Evolutionary conservation across 176 grass and related monocot species (phyloP).

Genomic region (Triticum turgidum): DNA sequence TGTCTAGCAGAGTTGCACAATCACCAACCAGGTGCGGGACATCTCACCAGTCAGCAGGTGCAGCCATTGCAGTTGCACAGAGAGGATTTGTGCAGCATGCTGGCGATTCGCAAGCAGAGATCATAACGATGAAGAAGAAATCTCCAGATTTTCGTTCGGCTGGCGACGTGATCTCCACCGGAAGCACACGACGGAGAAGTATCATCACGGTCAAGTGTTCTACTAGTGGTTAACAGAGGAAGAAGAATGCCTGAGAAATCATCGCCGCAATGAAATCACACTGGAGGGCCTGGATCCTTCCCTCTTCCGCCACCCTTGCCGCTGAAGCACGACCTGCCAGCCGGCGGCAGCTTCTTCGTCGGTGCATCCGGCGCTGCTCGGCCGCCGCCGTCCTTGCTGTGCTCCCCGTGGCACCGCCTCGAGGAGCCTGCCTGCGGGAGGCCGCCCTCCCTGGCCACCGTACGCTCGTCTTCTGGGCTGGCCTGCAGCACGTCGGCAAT

Average conservation of each 20-base stretch:
- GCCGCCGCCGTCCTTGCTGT: constrained; percentile 45
- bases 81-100: not conserved
- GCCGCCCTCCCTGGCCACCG: constrained; percentile 61
- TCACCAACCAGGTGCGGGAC: constrained; percentile 29
- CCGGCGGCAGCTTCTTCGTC: constrained; percentile 56
- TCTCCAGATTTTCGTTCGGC: not conserved
- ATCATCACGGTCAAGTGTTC: constrained; percentile 26
- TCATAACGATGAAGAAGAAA: constrained; percentile 11
- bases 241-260: not conserved
- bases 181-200: constrained; percentile 10
- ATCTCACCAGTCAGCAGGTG: constrained; percentile 30
- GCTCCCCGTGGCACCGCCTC: constrained; percentile 33
- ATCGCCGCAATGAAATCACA: constrained; percentile 21
- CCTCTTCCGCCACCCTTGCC: constrained; percentile 52
- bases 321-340: constrained; percentile 63
- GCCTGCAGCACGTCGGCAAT: constrained; percentile 72
- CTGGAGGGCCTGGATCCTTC: constrained; percentile 53
- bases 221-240: not conserved
- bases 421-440: constrained; percentile 40
- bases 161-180: constrained; percentile 31
- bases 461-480: constrained; percentile 68
- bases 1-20: constrained; percentile 21
- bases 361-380: constrained; percentile 39
- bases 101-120: not conserved
- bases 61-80: constrained; percentile 8